A percentile compares a stretch with the other conserved stretches of the same genome.
Evolutionary conservation across 1,284 basidiomycete genomes (phyloP).

Genomic region (Stygiomarasmius scandens): DNA sequence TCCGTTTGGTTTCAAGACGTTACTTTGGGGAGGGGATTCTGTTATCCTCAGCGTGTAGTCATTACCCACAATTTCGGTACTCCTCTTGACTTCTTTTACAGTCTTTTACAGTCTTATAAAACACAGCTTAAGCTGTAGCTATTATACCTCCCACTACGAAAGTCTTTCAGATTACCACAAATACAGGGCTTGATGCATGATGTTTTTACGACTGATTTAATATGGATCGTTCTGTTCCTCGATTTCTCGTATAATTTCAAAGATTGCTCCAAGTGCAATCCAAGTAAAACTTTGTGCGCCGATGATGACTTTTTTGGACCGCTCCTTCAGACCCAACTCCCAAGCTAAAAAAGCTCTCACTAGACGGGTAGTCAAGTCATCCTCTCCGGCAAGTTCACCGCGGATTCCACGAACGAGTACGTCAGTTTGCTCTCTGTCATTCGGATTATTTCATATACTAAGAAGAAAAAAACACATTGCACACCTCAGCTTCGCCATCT

Average conservation of each 20-base stretch:
- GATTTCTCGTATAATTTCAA: conserved; percentile 15
- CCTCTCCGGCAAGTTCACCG: conserved; percentile 49
- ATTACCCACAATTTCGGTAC: conserved; percentile 10
- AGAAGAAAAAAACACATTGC: neutral
- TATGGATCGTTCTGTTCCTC: conserved; percentile 6
- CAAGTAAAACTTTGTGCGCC: conserved; percentile 64
- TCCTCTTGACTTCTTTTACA: conserved; percentile 5
- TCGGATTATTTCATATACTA: neutral
- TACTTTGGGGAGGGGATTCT: conserved; percentile 94
- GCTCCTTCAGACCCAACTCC: conserved; percentile 36
- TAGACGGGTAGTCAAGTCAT: conserved; percentile 41
- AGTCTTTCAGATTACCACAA: no score
- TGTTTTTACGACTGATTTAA: no score
- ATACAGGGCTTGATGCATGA: no score
- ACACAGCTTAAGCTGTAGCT: conserved; percentile 70
- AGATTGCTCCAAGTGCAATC: conserved; percentile 49
- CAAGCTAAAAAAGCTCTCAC: conserved; percentile 55
- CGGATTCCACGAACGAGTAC: conserved; percentile 50
- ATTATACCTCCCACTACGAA: no score
- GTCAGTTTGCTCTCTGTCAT: conserved; percentile 45
- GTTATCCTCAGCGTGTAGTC: conserved; percentile 84
- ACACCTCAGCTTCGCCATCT: conserved; percentile 54
- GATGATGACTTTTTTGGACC: conserved; percentile 37
- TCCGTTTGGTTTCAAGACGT: no score
- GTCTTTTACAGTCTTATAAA: conserved; percentile 76